Conservation (phyloP, 2,329 filamentous ascomycete species). For the Aspergillus ustus region DNA sequence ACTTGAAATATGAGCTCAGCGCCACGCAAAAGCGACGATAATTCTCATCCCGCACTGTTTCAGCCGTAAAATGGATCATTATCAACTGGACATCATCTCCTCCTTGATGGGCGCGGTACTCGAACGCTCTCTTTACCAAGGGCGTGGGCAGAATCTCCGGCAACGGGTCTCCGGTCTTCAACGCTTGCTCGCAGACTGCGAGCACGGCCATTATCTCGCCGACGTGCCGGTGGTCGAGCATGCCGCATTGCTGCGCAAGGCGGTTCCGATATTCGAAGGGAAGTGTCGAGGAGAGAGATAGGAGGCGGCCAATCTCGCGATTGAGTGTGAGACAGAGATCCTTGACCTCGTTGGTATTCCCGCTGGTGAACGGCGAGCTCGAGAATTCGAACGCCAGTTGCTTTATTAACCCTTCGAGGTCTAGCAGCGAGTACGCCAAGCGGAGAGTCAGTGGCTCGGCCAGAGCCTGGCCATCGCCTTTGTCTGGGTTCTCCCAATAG, state of each 20-base stretch:
- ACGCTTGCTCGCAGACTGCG: slow-evolving; percentile 51
- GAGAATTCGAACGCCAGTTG: slow-evolving; percentile 46
- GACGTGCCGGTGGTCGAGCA: slow-evolving; percentile 50
- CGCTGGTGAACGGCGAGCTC: slow-evolving; percentile 43
- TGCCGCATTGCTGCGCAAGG: slow-evolving; percentile 44
- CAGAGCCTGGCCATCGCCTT: slow-evolving; percentile 28
- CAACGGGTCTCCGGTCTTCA: slow-evolving; percentile 54
- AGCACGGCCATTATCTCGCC: slow-evolving; percentile 58
- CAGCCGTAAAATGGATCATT: too few species aligned
- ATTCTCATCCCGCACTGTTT: slow-evolving; percentile 46
- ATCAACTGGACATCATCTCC: too few species aligned
- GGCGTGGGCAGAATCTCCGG: slow-evolving; percentile 56
- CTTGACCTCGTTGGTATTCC: slow-evolving; percentile 38
- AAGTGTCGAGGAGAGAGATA: slow-evolving; percentile 38
- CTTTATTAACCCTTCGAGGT: slow-evolving; percentile 40
- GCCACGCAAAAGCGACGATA: slow-evolving; percentile 55
- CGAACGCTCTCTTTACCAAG: slow-evolving; percentile 44
- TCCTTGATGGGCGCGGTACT: slow-evolving; percentile 30
- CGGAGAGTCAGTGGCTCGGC: slow-evolving; percentile 38
- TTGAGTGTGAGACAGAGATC: slow-evolving; percentile 39
- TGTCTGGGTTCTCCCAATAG: slow-evolving; percentile 43
- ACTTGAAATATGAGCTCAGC: slow-evolving; percentile 50
- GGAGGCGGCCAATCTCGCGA: slow-evolving; percentile 41
- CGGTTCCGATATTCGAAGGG: slow-evolving; percentile 48
- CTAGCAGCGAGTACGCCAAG: slow-evolving; percentile 37